Evolutionary conservation across 306 rosid genomes (phyloP), one percentile per base, ranked within the genome.

Genomic region (Acacia crassicarpa): DNA sequence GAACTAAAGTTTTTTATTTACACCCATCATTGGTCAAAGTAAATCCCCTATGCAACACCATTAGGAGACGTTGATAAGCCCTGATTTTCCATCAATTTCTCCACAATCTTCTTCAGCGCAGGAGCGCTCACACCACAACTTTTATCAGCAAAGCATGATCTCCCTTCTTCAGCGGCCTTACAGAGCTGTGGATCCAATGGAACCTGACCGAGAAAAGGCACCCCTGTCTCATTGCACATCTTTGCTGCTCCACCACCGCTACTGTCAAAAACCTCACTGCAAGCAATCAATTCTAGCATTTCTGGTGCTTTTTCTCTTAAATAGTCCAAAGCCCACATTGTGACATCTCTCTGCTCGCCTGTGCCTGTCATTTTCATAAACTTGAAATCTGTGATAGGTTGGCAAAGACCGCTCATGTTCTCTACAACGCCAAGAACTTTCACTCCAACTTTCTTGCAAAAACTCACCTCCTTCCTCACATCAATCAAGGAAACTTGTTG

Each of bases 101-200:
- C 94, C 12, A 95, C 80, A 48, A 95, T 91, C 33, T 77, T 95
- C 90, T 89, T 90, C 82, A 93, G 78, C 19, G 97, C 97, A 44
- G 96, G 84, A 51, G 98, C 97, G 75, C 97, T 89, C 41, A 75
- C 86, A 67, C 86, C 87, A 62, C 94, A 83, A 45, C 77, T 85
- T 67, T 90, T 89, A 77, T 88, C 93, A 78, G 54, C 73, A 81
- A 95, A 95, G 82, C 99, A 95, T 46, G 99, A 95, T 67, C 91
- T 85, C 33, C 98, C 99, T 82, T 90, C 97, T 84, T 95, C 99
- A 5, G 99, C 94, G 10, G 93, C 99, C 90, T 93, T 95, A 72
- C 99, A 89, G 65, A 93, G 97, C 89, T 83, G 85, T 16, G 99
- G 99, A 51, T 95, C 99, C 84, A 95, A 76, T 14, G 99, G 99